A percentile compares a stretch with the other conserved stretches of the same genome.
Conservation (phyloP, 306 rosid genomes). For the Benincasa hispida region DNA sequence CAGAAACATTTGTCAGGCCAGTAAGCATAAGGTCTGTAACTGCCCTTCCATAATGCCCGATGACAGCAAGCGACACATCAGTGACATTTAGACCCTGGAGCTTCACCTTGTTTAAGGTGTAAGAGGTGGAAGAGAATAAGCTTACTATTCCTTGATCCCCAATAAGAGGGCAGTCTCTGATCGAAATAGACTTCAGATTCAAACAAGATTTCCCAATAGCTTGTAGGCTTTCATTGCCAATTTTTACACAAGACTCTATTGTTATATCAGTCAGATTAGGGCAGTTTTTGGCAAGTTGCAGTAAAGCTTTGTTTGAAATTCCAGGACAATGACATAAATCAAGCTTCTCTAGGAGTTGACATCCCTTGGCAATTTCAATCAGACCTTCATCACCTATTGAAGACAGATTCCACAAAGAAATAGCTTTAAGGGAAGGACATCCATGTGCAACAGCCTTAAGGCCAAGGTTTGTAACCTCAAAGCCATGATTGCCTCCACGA, state of each 20-base stretch:
- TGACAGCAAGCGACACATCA: conserved; percentile 76
- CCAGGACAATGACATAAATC: conserved; percentile 53
- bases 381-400: conserved; percentile 65
- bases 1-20: conserved; percentile 52
- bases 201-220: conserved; percentile 69
- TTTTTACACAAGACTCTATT: conserved; percentile 57
- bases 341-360: conserved; percentile 63
- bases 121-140: conserved; percentile 45
- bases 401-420: conserved; percentile 49
- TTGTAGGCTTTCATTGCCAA: conserved; percentile 70
- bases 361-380: conserved; percentile 59
- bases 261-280: conserved; percentile 58
- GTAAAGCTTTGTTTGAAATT: conserved; percentile 58
- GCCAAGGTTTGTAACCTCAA: conserved; percentile 48
- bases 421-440: conserved; percentile 71
- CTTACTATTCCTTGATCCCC: conserved; percentile 72
- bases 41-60: conserved; percentile 73
- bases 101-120: conserved; percentile 47
- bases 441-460: conserved; percentile 76
- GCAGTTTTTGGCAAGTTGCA: conserved; percentile 59
- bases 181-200: conserved; percentile 45
- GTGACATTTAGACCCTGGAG: conserved; percentile 65
- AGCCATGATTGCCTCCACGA: conserved; percentile 36
- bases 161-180: conserved; percentile 48
- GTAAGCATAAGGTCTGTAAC: conserved; percentile 50